Conservation (phyloP, 306 rosid genomes). For the Oemleria cerasiformis region DNA sequence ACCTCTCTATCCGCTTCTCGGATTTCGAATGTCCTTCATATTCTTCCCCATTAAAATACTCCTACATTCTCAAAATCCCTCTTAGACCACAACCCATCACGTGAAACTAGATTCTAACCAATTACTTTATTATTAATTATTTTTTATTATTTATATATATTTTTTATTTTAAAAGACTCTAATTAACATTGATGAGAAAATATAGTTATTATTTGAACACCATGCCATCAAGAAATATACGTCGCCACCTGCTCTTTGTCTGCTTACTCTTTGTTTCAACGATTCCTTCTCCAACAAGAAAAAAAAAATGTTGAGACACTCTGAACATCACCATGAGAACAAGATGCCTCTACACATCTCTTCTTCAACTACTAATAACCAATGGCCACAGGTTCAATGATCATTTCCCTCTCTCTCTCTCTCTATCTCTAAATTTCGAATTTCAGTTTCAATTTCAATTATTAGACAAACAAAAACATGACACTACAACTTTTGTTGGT, state of each 20-base stretch:
- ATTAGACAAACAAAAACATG: constrained; percentile 54
- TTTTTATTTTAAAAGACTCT: too few relatives aligned
- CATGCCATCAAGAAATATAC: constrained; percentile 30
- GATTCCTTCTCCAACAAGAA: constrained; percentile 35
- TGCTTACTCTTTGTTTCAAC: constrained; percentile 55
- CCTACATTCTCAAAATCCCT: constrained; percentile 35
- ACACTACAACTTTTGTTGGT: constrained; percentile 64
- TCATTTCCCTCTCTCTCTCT: constrained; percentile 26
- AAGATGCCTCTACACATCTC: constrained; percentile 46
- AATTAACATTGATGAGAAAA: too few relatives aligned
- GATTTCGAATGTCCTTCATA: constrained; percentile 52
- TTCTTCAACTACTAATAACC: constrained; percentile 44
- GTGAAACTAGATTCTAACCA: constrained; percentile 41
- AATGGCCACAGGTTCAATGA: constrained; percentile 68
- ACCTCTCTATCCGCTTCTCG: constrained; percentile 49
- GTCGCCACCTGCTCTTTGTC: constrained; percentile 75
- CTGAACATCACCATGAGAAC: constrained; percentile 32
- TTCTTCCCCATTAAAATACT: constrained; percentile 33
- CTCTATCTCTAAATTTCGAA: constrained; percentile 36
- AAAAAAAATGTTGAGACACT: constrained; percentile 54
- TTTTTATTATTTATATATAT: constrained; percentile 5
- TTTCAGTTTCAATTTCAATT: constrained; percentile 50
- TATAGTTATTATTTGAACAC: neutral
- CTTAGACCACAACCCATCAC: constrained; percentile 58
- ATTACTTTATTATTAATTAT: neutral